Conservation (phyloP, 495 filamentous ascomycete genomes). For the Hyaloscypha finlandica region DNA sequence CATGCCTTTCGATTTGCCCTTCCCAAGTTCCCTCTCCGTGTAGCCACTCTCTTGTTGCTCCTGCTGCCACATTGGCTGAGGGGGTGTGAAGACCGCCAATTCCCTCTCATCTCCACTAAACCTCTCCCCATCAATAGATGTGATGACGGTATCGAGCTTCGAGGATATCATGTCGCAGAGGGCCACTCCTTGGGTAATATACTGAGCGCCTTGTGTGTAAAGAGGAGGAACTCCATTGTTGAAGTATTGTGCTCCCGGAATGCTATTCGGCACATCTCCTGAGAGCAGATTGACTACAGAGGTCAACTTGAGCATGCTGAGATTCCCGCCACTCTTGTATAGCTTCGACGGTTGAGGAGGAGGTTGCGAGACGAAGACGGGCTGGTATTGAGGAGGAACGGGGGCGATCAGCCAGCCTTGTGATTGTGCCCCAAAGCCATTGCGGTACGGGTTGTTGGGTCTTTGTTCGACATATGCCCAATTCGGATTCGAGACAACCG, state of each 20-base stretch:
- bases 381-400: slow-evolving; percentile 24
- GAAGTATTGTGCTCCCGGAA: slow-evolving; percentile 35
- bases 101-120: slow-evolving; percentile 65
- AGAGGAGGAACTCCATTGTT: slow-evolving; percentile 40
- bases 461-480: slow-evolving; percentile 14
- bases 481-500: slow-evolving; percentile 27
- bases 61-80: slow-evolving; percentile 28
- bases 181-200: slow-evolving; percentile 47
- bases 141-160: slow-evolving; percentile 64
- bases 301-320: slow-evolving; percentile 23
- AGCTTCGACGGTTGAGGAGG: slow-evolving; percentile 19
- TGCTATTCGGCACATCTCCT: slow-evolving; percentile 32
- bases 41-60: slow-evolving; percentile 24
- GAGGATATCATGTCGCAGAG: slow-evolving; percentile 57
- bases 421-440: slow-evolving; percentile 28
- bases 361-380: slow-evolving; percentile 10
- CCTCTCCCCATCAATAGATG: slow-evolving; percentile 66
- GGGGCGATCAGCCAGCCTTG: slow-evolving; percentile 31
- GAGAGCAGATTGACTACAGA: slow-evolving; percentile 39
- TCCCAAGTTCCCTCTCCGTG: slow-evolving; percentile 20
- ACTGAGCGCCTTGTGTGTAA: slow-evolving; percentile 39
- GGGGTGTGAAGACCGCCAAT: slow-evolving; percentile 47
- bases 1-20: slow-evolving; percentile 25
- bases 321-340: slow-evolving; percentile 7
- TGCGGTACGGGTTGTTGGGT: slow-evolving; percentile 8